Conservation (phyloP, 768 basidiomycete species). For the Pleurotus giganteus region DNA sequence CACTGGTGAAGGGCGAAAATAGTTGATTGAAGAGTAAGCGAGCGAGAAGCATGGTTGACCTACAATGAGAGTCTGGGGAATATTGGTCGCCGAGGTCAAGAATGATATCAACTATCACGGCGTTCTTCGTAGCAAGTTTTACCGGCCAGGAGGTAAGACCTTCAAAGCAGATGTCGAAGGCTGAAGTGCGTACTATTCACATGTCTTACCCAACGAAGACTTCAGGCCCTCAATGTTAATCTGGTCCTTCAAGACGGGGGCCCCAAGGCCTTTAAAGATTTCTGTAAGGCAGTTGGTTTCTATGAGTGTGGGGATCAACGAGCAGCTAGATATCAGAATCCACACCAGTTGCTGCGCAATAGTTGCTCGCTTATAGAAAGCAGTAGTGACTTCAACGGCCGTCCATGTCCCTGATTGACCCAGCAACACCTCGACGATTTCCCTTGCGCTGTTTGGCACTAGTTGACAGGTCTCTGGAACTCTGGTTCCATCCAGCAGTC, state of each 20-base stretch:
- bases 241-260: slow-evolving; percentile 82
- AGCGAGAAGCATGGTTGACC: background rate
- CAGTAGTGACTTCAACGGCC: slow-evolving; percentile 64
- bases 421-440: slow-evolving; percentile 49
- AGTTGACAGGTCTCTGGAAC: slow-evolving; percentile 58
- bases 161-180: slow-evolving; percentile 16
- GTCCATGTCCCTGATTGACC: slow-evolving; percentile 53
- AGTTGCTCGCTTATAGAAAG: slow-evolving; percentile 76
- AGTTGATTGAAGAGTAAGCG: slow-evolving; percentile 38
- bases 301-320: background rate
- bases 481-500: slow-evolving; percentile 48
- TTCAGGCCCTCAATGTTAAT: slow-evolving; percentile 66
- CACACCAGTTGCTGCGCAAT: slow-evolving; percentile 76
- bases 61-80: slow-evolving; percentile 77
- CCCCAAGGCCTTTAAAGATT: slow-evolving; percentile 69
- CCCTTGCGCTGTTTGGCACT: slow-evolving; percentile 47
- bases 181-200: background rate
- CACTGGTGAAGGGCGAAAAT: too few species aligned
- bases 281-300: slow-evolving; percentile 83
- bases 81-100: slow-evolving; percentile 64
- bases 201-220: slow-evolving; percentile 20
- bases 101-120: slow-evolving; percentile 64
- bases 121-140: slow-evolving; percentile 52
- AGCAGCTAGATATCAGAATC: too few species aligned
- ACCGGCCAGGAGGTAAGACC: slow-evolving; percentile 77